phyloP scores from a whole-genome alignment of 1,284 basidiomycete genomes.

The Mycena citricolor region DNA sequence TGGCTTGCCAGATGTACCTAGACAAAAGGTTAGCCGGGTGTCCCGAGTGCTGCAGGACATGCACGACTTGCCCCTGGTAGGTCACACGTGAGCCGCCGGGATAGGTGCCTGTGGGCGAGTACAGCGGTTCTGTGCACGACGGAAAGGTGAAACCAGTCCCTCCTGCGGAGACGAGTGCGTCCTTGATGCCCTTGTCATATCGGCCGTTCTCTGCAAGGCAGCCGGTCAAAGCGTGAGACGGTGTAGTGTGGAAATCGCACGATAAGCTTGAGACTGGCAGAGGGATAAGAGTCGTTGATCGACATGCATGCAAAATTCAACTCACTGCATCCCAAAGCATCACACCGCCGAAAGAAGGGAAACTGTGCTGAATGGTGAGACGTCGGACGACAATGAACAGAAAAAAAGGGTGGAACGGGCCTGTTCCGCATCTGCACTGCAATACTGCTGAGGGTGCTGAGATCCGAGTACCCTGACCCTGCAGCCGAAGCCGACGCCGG shows the following conservation, averaged over 20 bases:
- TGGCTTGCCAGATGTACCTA: slow-evolving; percentile 70
- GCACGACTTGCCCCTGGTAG: slow-evolving; percentile 47
- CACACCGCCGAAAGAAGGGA: slow-evolving; percentile 70
- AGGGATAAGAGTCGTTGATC: not conserved
- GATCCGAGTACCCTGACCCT: slow-evolving; percentile 53
- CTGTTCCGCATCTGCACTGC: slow-evolving; percentile 54
- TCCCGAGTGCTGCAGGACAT: slow-evolving; percentile 34
- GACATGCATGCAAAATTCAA: slow-evolving; percentile 10
- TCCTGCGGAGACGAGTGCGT: slow-evolving; percentile 56
- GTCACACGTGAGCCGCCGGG: slow-evolving; percentile 52
- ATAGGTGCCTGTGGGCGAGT: slow-evolving; percentile 49
- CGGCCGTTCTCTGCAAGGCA: slow-evolving; percentile 55
- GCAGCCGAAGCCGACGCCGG: slow-evolving; percentile 58
- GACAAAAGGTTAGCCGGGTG: slow-evolving; percentile 46
- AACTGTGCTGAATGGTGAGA: slow-evolving; percentile 31
- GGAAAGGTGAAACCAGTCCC: slow-evolving; percentile 68
- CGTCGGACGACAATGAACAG: not conserved
- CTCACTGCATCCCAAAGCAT: slow-evolving; percentile 65
- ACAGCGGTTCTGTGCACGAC: slow-evolving; percentile 56
- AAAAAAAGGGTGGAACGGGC: slow-evolving; percentile 27
- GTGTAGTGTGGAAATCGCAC: slow-evolving; percentile 30
- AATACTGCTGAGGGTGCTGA: slow-evolving; percentile 48
- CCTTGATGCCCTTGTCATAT: slow-evolving; percentile 63
- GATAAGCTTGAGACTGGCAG: slow-evolving; percentile 55
- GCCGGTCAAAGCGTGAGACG: slow-evolving; percentile 23